Base-by-base conservation (phyloP, 1,284 basidiomycete genomes). In the Puccinia hordei region DNA sequence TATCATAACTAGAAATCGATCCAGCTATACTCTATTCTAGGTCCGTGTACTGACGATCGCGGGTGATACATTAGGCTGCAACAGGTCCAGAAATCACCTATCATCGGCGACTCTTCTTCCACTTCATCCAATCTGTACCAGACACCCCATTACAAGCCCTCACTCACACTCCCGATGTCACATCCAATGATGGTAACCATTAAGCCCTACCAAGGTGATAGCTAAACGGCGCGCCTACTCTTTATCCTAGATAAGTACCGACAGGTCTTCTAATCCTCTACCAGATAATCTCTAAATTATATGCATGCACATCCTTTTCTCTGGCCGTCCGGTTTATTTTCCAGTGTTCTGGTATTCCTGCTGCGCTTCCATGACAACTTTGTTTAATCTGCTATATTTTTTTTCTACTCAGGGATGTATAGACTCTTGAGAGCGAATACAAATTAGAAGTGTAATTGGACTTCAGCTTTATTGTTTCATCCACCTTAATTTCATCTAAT, bases 131-230 rank as follows among this genome's bases (percentile, higher is more conserved):
- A 63, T 35, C 61, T 65, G 49, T 69, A 69, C 27, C 30, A 33
- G 46, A 71, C 46, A 33, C 68, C 68, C 13, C 27, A 30, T 17
- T 71, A 71, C 33, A 49, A 71, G 33, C 68, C 49, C 12, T 71
- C 68, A 30, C 44, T 71, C 27, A 71, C 68, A 1, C 33, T 71
- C 2, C 68, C 68, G 9, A 71, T 71, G 68, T 30, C 44, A 71
- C 46, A 49, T 8, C 68, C 68, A 9, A 71, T 71, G 46, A 33
- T 71, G 46, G 49, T 71, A 5, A 41, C 55, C 19, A 75, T 75
- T 12, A 75, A 75, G 46, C 6, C 30, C 30, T 65, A 61, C 24
- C 49, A 73, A 10, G 63, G 63, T 44, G 13, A 30, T 5, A 63
- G 19, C 35, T 63, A 30, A 63, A n/a, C 33, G 4, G 17, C 5